Evolutionary conservation across 2,329 filamentous ascomycete genomes (phyloP), one percentile per base, ranked within the genome.

Genomic region (Bipolaris victoriae): DNA sequence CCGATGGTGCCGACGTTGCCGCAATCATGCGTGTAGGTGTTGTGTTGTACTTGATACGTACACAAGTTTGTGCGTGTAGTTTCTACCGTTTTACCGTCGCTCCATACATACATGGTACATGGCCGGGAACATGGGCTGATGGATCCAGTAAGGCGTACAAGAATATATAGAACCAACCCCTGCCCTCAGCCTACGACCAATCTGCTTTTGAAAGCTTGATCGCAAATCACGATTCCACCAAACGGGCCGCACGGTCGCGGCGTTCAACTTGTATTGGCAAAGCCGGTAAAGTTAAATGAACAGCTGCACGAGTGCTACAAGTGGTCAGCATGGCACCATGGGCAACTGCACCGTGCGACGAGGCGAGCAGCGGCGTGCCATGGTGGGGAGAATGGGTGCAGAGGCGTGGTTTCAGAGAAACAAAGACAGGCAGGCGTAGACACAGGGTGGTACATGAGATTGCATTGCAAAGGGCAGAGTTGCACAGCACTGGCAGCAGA

Each of bases 401-500:
- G 35, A n/a, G 16, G 39, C 61, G 58, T 57, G 52, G 65, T 65
- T 29, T 50, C 40, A 51, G 15, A 7, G 18, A 51, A 46, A 51
- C 46, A 51, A 39, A 47, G 36, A 35, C 44, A 43, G 9, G 35
- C 39, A 11, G 35, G 35, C 13, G 35, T n/a, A 13, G 39, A 7
- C 29, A 49, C 31, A 50, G 43, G 45, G 60, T 60, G 24, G 31
- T 36, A 48, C 33, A 35, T 29, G 26, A 10, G 26, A 29, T 29
- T 29, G 26, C 39, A 64, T 43, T 62, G 62, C 46, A 39, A 51
- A 65, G 60, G 61, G 64, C 64, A 60, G 33, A 18, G 69, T 74
- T 60, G 48, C 61, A 70, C 72, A 49, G 59, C 71, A 58, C 60
- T 59, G 55, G 55, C 64, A 62, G 60, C 52, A 53, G 56, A 64